Base-by-base conservation (phyloP, 2,329 filamentous ascomycete genomes). In the Diaporthe capsici region DNA sequence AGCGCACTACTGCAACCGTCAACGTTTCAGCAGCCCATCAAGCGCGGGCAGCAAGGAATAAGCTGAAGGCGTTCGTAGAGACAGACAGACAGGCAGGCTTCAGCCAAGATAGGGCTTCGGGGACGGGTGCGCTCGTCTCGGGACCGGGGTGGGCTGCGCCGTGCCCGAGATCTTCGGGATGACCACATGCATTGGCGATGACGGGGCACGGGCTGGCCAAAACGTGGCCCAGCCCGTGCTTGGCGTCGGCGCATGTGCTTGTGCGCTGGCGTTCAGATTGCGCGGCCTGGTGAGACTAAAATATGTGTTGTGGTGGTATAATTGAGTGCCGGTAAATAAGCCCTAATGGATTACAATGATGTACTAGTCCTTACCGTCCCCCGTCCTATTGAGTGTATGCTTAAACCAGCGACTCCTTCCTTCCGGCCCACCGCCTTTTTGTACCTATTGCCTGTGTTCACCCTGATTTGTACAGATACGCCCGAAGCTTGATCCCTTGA, bases 331-430 rank as follows among this genome's bases (percentile, higher is more conserved):
- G 49, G 8, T 49, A 42, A n/a, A n/a, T 68, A 73, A 60, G 39
- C 42, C 65, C 57, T 76, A 47, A 34, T 49, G 37, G n/a, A 74
- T 74, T 74, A 74, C 55, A 74, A 74, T 57, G 17, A 63, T 61
- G 74, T 74, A 74, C 71, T 61, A 42, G 47, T 44, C 71, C 42
- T 61, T n/a, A 39, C 31, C 39, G 44, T 53, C 63, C 42, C 47
- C 3, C n/a, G 9, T 37, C 65, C 65, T 42, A 31, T 39, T 55
- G 65, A 55, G 25, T 44, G 15, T 63, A 28, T 61, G 68, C 15
- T 61, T 47, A 34, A 65, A 47, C 51, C 42, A 39, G n/a, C 13
- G n/a, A 55, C 34, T 44, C 25, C n/a, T 49, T 37, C n/a, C 49
- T 15, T 28, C 17, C 60, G 44, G 17, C 57, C 42, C n/a, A 65